Evolutionary conservation across 805 yeast species (phyloP).

Genomic region (Candida pseudoglaebosa): DNA sequence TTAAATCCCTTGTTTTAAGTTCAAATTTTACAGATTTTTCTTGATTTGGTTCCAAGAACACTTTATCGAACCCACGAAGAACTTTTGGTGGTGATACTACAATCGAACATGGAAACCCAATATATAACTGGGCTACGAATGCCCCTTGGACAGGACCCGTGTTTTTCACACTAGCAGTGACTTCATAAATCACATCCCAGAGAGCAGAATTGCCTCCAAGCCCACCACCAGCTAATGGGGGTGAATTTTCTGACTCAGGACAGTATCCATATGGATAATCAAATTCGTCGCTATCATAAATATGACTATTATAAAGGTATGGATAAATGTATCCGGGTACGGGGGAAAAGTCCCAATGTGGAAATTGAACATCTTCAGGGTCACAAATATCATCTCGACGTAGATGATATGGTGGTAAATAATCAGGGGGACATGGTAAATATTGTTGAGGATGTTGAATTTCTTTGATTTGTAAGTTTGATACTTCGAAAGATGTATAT

Average conservation of each 20-base stretch:
- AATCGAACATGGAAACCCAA: conserved; percentile 46
- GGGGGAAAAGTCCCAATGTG: conserved; percentile 48
- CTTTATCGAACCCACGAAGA: conserved; percentile 57
- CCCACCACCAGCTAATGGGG: conserved; percentile 46
- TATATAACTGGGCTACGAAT: conserved; percentile 50
- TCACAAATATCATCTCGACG: conserved; percentile 48
- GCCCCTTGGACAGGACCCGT: conserved; percentile 45
- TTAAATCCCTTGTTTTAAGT: conserved; percentile 49
- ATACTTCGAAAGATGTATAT: conserved; percentile 41
- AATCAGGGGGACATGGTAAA: conserved; percentile 44
- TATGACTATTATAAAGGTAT: conserved; percentile 39
- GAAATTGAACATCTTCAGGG: conserved; percentile 53
- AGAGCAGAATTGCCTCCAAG: conserved; percentile 58
- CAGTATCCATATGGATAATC: conserved; percentile 37
- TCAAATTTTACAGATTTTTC: conserved; percentile 36
- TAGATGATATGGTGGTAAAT: conserved; percentile 38
- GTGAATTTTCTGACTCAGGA: conserved; percentile 32
- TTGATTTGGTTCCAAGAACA: conserved; percentile 41
- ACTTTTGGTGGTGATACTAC: conserved; percentile 50
- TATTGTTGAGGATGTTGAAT: conserved; percentile 42
- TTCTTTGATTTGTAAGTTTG: conserved; percentile 37
- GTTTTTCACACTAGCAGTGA: conserved; percentile 44
- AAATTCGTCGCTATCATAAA: conserved; percentile 33
- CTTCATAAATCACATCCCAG: conserved; percentile 50
- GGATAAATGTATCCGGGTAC: conserved; percentile 58